Conservation (phyloP, 2,329 filamentous ascomycete genomes). For the Pestalotiopsis sp. region DNA sequence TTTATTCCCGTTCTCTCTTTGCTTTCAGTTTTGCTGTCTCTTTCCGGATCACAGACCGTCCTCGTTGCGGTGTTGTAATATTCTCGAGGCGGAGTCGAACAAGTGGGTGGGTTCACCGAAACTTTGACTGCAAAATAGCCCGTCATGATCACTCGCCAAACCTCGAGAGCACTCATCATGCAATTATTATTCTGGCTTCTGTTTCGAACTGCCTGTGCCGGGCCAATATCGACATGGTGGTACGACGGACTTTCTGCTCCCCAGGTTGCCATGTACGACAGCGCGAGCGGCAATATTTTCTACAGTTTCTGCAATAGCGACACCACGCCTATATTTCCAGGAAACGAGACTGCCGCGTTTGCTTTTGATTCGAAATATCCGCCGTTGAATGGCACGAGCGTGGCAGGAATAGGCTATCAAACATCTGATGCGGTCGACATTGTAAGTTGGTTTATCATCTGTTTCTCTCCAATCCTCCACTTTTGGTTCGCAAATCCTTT, state of each 20-base stretch:
- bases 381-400: conserved; percentile 12
- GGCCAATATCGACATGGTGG: conserved; percentile 3
- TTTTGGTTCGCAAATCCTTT: not conserved
- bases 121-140: not conserved
- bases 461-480: not conserved
- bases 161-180: not conserved
- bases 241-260: not conserved
- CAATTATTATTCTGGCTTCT: not conserved
- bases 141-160: not conserved
- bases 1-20: not conserved
- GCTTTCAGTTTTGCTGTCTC: not conserved
- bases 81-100: not conserved
- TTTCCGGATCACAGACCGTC: not conserved
- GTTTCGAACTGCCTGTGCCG: not conserved
- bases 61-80: not conserved
- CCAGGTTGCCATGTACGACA: conserved; percentile 18
- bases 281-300: conserved; percentile 11
- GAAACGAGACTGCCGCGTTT: conserved; percentile 11
- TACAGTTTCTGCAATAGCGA: conserved; percentile 19
- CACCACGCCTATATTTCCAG: conserved; percentile 16
- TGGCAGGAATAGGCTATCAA: conserved; percentile 9
- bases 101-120: not conserved
- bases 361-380: conserved; percentile 1
- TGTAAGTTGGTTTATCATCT: not conserved
- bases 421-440: not conserved